Evolutionary conservation across 1,284 basidiomycete species (phyloP), one percentile per base, ranked within the genome.

Genomic region (Phellopilus nigrolimitatus): DNA sequence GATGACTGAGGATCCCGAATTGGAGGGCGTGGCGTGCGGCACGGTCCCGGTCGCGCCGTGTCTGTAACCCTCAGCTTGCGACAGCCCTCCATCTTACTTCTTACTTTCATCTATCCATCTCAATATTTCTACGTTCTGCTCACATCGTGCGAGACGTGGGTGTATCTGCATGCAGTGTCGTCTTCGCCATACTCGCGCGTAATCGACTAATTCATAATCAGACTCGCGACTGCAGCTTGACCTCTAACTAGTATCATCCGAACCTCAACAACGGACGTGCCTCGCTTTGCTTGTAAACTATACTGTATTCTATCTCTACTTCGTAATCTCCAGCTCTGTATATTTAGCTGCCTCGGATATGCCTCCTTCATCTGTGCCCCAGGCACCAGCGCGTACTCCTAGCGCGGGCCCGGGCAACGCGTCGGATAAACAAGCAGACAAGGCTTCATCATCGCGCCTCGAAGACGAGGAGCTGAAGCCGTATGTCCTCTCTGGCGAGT

Each of bases 401-500:
- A 46, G 33, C 40, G 40, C 40, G 27, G 21, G 17, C 15, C 40
- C 40, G 12, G 37, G 37, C 25, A 21, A 30, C n/a, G 17, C 49
- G 28, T 28, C 41, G 12, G 33, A 37, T 40, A 42, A 33, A 30
- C 38, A 42, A 24, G 40, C 30, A 15, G 49, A 51, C 12, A 39
- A 40, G 31, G 22, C n/a, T 22, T 2, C 47, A 40, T 27, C 51
- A 33, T 28, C 39, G 30, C 54, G 45, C 25, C 33, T 39, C 5
- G 81, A 84, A 42, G 81, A 88, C 57, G 79, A 85, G 49, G 84
- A 86, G 57, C 68, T 80, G 41, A 76, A 72, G 58, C 87, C 88
- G 17, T 91, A 89, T 62, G 75, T 90, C 55, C 79, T 90, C 55
- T 79, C 80, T 5, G 72, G 71, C 51, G 80, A 87, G 60, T 80